Base-by-base conservation (phyloP, 495 filamentous ascomycete species). In the Podospora tetraspora region DNA sequence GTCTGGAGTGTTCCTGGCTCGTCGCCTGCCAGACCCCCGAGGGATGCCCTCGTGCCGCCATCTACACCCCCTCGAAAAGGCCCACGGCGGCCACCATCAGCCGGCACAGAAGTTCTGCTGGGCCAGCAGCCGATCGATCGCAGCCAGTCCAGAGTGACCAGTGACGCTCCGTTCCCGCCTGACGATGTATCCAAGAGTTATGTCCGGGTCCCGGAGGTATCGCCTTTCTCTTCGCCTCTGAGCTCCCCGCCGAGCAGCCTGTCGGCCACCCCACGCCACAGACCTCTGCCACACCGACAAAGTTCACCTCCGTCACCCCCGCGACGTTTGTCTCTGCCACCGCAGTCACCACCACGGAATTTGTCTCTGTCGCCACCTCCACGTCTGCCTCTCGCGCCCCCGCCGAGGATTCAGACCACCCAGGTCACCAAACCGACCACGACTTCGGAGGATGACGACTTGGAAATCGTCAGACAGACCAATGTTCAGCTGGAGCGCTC, bases 401-500 rank as follows among this genome's bases (percentile, higher is more conserved):
- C 43, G 43, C 43, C 43, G 16, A n/a, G 43, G 43, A 52, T 19
- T n/a, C 43, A 52, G 5, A 8, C 43, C 43, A 52, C 43, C 16
- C 43, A n/a, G 16, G 12, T 37, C 29, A 24, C 69, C n/a, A 63
- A 34, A n/a, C 19, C 25, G 13, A 32, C 12, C 8, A 63, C 9
- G 21, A 56, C 57, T 23, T 29, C 61, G 9, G 24, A 13, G 4
- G 64, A 67, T 19, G 64, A 68, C 11, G 66, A 70, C 9, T 71
- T 77, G 11, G 71, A 72, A 13, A 21, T 63, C 19, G 37, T 66
- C 21, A 68, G 71, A 9, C 72, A 74, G n/a, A 69, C 70, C 10
- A 61, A 62, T 8, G 34, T 69, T 19, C 75, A 72, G 30, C 25
- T 72, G 21, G 78, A 77, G 68, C 78, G 84, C 21, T 85, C 80